Evolutionary conservation across 176 grass and related monocot species (phyloP).

Genomic region (Guadua angustifolia): DNA sequence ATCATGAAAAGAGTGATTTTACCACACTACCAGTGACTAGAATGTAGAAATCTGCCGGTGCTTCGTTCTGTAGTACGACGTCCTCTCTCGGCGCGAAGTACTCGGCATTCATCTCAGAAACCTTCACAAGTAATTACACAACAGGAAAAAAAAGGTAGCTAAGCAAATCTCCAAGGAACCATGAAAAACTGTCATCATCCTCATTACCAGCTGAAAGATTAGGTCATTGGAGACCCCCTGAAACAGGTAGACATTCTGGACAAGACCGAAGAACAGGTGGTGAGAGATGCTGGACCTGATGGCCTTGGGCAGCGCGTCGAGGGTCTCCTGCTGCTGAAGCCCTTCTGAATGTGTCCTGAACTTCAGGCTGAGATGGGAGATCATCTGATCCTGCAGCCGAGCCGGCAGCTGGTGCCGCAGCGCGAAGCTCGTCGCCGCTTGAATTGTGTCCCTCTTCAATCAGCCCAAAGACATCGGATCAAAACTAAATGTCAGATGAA

Average conservation of each 20-base stretch:
- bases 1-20: slow-evolving; percentile 38
- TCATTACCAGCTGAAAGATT: slow-evolving; percentile 74
- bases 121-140: slow-evolving; percentile 37
- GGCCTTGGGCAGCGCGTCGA: slow-evolving; percentile 76
- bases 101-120: slow-evolving; percentile 84
- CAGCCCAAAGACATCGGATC: neutral
- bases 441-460: slow-evolving; percentile 70
- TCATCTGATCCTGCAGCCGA: slow-evolving; percentile 79
- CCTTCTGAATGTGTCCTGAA: slow-evolving; percentile 83
- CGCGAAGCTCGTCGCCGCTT: slow-evolving; percentile 73
- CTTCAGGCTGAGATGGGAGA: slow-evolving; percentile 82
- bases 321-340: slow-evolving; percentile 79
- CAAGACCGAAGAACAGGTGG: slow-evolving; percentile 71
- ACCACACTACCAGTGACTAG: slow-evolving; percentile 80
- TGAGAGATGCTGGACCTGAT: slow-evolving; percentile 86
- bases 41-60: slow-evolving; percentile 81
- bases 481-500: neutral
- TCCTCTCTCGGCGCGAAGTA: slow-evolving; percentile 89
- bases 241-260: slow-evolving; percentile 76
- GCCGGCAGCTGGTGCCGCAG: slow-evolving; percentile 67
- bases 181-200: neutral
- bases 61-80: slow-evolving; percentile 83
- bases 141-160: neutral
- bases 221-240: slow-evolving; percentile 72
- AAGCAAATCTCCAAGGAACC: neutral